Percentiles rank a stretch among this genome's conserved stretches.
Conservation (phyloP, 1,139 yeast species). For the Yamadazyma taylorii region DNA sequence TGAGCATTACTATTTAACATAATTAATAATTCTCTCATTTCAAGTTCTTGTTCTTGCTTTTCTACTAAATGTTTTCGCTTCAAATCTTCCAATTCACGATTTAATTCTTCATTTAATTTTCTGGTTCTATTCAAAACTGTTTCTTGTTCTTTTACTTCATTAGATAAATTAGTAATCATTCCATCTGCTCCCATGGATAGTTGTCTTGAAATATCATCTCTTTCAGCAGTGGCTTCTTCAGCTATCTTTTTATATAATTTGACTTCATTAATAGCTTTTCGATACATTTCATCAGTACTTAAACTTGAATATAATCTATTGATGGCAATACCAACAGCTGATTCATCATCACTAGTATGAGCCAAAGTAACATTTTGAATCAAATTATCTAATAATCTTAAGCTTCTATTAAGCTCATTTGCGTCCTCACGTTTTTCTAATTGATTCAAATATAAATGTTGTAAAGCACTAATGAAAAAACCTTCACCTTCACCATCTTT, state of each 20-base stretch:
- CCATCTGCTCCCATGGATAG: slow-evolving; percentile 85
- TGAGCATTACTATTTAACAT: slow-evolving; percentile 51
- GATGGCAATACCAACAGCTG: slow-evolving; percentile 81
- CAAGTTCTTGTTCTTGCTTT: slow-evolving; percentile 84
- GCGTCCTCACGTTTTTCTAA: slow-evolving; percentile 52
- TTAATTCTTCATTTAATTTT: slow-evolving; percentile 62
- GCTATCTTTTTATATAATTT: slow-evolving; percentile 64
- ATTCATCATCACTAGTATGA: slow-evolving; percentile 65
- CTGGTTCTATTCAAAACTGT: slow-evolving; percentile 66
- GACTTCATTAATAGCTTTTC: slow-evolving; percentile 73
- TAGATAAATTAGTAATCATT: slow-evolving; percentile 64
- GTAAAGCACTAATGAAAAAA: slow-evolving; percentile 73
- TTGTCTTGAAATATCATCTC: slow-evolving; percentile 75
- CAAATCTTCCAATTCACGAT: slow-evolving; percentile 67
- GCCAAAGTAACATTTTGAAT: slow-evolving; percentile 75
- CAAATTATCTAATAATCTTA: slow-evolving; percentile 79
- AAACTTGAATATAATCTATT: slow-evolving; percentile 76
- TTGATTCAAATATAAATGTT: slow-evolving; percentile 77
- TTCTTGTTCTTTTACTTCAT: slow-evolving; percentile 74
- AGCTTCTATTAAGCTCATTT: slow-evolving; percentile 59
- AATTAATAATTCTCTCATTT: slow-evolving; percentile 80
- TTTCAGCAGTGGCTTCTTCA: slow-evolving; percentile 82
- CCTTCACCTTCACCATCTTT: slow-evolving; percentile 73
- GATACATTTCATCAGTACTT: slow-evolving; percentile 88
- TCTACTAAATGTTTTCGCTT: slow-evolving; percentile 70